Evolutionary conservation across 164 flowering plant species (phyloP).

Genomic region (Aristolochia fimbriata): DNA sequence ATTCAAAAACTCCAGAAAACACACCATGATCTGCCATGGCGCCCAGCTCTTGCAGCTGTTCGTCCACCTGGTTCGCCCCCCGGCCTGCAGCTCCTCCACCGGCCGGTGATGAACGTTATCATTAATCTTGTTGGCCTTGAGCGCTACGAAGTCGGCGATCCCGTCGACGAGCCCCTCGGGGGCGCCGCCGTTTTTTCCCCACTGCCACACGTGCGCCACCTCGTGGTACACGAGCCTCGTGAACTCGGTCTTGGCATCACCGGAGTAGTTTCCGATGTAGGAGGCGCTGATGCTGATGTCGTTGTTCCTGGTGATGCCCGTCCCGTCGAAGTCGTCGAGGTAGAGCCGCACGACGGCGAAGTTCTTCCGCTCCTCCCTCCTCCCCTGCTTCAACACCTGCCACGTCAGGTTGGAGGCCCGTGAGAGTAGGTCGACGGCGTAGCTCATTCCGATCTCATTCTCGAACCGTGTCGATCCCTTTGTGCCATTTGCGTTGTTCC

Average conservation of each 20-base stretch:
- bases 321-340: constrained; percentile 34
- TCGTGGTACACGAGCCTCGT: constrained; percentile 56
- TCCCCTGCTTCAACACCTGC: constrained; percentile 34
- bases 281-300: constrained; percentile 36
- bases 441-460: constrained; percentile 28
- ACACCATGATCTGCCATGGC: constrained; percentile 32
- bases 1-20: constrained; percentile 55
- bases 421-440: constrained; percentile 24
- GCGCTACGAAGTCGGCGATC: constrained; percentile 56
- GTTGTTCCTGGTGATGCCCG: constrained; percentile 32
- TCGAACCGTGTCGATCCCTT: constrained; percentile 39
- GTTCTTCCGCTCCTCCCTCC: constrained; percentile 25
- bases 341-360: constrained; percentile 25
- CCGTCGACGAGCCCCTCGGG: constrained; percentile 60
- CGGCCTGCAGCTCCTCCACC: no score
- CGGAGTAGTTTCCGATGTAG: constrained; percentile 28
- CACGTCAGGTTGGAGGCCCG: constrained; percentile 48
- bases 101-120: no score
- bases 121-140: no score
- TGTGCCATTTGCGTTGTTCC: constrained; percentile 32
- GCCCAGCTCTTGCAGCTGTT: constrained; percentile 25
- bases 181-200: constrained; percentile 41
- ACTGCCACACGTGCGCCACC: constrained; percentile 60
- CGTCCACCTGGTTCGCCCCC: constrained; percentile 50
- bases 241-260: constrained; percentile 41